Evolutionary conservation across 495 filamentous ascomycete genomes (phyloP).

Genomic region (Chaetomium fimeti): DNA sequence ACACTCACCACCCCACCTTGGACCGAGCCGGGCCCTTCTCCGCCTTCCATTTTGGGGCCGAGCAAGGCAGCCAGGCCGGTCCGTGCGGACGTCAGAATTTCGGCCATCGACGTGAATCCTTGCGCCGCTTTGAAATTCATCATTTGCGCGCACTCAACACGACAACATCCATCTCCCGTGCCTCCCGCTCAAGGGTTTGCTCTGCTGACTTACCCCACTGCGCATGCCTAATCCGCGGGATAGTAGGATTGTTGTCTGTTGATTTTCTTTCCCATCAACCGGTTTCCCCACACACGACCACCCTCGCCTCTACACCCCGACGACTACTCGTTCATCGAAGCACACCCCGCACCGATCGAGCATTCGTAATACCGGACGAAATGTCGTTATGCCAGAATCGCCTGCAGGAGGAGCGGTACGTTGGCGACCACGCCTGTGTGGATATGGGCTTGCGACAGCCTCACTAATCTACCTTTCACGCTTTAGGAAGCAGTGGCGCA

Average conservation of each 20-base stretch:
- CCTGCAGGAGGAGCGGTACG: conserved; percentile 84
- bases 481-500: conserved; percentile 88
- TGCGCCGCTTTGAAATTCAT: not conserved
- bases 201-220: not conserved
- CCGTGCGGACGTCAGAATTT: conserved; percentile 12
- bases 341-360: not conserved
- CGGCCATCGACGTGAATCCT: not conserved
- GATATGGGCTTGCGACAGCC: not conserved
- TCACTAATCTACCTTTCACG: conserved; percentile 18
- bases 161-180: not conserved
- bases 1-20: not conserved
- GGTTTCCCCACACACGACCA: not conserved
- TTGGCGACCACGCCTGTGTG: conserved; percentile 1
- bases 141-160: not conserved
- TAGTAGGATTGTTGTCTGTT: not conserved
- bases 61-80: conserved; percentile 9
- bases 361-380: not conserved
- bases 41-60: conserved; percentile 27
- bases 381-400: conserved; percentile 92
- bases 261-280: not conserved
- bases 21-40: conserved; percentile 13
- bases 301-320: not conserved
- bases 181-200: not conserved
- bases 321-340: not conserved
- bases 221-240: not conserved